Conservation (phyloP, 202 grass and related monocot species). For the Carex arenaria region DNA sequence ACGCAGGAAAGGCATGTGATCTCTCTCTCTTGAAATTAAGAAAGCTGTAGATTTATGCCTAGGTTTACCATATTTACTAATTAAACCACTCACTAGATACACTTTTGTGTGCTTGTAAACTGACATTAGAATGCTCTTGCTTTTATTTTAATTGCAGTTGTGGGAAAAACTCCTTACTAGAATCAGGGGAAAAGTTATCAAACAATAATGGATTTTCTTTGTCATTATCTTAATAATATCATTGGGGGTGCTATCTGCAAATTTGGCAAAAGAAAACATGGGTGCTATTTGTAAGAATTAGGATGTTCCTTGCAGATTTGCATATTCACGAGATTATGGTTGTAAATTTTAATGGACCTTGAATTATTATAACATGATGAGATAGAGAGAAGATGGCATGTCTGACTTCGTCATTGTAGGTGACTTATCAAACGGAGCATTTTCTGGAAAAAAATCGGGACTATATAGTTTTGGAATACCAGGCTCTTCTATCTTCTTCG, state of each 20-base stretch:
- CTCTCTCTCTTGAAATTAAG: slow-evolving; percentile 41
- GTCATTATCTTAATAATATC: background rate
- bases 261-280: background rate
- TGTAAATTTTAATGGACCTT: background rate
- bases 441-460: slow-evolving; percentile 89
- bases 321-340: background rate
- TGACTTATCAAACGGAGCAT: slow-evolving; percentile 65
- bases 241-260: background rate
- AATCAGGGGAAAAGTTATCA: background rate
- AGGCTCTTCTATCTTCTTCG: slow-evolving; percentile 63
- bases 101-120: background rate
- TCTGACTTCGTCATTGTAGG: slow-evolving; percentile 37
- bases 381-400: slow-evolving; percentile 24
- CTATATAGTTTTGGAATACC: slow-evolving; percentile 61
- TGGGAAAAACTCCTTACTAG: background rate
- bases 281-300: background rate
- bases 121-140: background rate
- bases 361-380: slow-evolving; percentile 23
- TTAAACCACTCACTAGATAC: background rate
- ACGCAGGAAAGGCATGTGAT: slow-evolving; percentile 83
- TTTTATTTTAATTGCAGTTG: background rate
- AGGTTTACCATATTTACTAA: background rate
- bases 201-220: background rate
- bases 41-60: background rate
- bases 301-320: background rate